phyloP scores from a whole-genome alignment of 768 basidiomycete species.

The Mycena pura region DNA sequence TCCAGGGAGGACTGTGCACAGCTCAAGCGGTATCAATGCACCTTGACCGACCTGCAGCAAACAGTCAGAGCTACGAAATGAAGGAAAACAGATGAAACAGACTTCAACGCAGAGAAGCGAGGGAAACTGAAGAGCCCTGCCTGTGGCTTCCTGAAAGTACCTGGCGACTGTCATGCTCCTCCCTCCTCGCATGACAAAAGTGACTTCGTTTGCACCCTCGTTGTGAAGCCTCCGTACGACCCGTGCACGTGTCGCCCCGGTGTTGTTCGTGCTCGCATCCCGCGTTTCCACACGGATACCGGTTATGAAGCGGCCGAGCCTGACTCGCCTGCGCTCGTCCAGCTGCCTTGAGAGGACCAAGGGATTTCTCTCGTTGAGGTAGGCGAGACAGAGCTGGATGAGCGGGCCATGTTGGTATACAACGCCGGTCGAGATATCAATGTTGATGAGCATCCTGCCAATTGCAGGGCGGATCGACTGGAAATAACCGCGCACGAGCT shows the following conservation, averaged over 20 bases:
- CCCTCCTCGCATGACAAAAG: conserved; percentile 59
- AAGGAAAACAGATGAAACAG: conserved; percentile 8
- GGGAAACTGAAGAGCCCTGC: conserved; percentile 50
- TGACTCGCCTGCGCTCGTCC: conserved; percentile 57
- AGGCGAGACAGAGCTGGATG: conserved; percentile 63
- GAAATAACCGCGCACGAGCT: conserved; percentile 83
- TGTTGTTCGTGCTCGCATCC: conserved; percentile 31
- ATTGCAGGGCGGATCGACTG: conserved; percentile 77
- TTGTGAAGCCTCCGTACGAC: conserved; percentile 61
- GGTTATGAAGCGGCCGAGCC: conserved; percentile 44
- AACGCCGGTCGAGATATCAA: conserved; percentile 79
- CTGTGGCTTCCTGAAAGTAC: conserved; percentile 30
- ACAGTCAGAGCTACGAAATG: not conserved
- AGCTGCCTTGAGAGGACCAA: conserved; percentile 47
- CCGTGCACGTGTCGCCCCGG: conserved; percentile 40
- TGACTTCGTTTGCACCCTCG: conserved; percentile 53
- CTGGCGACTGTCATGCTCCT: conserved; percentile 50
- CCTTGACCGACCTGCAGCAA: conserved; percentile 58
- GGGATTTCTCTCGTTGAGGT: conserved; percentile 48
- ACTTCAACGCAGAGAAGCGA: conserved; percentile 66
- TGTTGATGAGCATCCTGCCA: conserved; percentile 70
- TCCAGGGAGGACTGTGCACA: conserved; percentile 65
- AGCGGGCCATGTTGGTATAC: conserved; percentile 76
- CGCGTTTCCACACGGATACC: conserved; percentile 41
- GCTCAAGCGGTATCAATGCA: conserved; percentile 71